Percentiles rank a stretch among this genome's conserved stretches.
These are phyloP conservation scores for Cunninghamia lanceolata DNA, from an alignment of 75 land plant genomes.

Conservation along the genomic window DNA sequence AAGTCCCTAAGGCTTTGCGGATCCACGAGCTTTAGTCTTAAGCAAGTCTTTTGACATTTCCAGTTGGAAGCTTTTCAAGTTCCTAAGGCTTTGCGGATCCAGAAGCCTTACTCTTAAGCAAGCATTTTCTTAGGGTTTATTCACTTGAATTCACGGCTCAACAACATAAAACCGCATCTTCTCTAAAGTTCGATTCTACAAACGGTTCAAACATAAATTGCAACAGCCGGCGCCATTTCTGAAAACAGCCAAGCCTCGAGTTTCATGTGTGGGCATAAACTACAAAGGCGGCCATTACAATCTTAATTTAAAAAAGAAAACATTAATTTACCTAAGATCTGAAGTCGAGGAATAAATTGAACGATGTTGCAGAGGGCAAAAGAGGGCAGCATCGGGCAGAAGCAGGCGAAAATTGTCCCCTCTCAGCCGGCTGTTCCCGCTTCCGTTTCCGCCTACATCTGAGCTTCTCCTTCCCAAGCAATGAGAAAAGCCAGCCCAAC, in stretches of 20 bases:
- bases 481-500: neutral
- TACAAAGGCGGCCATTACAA: neutral
- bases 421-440: slow-evolving; percentile 11
- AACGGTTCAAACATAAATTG: neutral
- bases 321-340: neutral
- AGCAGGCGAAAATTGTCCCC: neutral
- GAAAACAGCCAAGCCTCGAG: too few species aligned
- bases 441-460: neutral
- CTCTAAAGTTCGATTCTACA: neutral
- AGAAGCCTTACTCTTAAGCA: neutral
- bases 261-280: neutral
- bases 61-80: too few species aligned
- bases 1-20: too few species aligned
- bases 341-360: neutral
- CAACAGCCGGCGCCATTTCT: too few species aligned
- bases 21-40: too few species aligned
- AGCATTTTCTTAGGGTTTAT: neutral
- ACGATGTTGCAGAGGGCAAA: neutral
- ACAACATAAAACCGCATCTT: neutral
- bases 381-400: neutral
- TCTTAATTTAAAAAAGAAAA: neutral
- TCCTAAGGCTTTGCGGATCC: neutral
- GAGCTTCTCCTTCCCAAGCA: neutral
- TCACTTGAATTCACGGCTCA: neutral
- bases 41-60: too few species aligned